Base-by-base conservation (phyloP, 2,329 filamentous ascomycete genomes). In the Tolypocladium pustulatum region DNA sequence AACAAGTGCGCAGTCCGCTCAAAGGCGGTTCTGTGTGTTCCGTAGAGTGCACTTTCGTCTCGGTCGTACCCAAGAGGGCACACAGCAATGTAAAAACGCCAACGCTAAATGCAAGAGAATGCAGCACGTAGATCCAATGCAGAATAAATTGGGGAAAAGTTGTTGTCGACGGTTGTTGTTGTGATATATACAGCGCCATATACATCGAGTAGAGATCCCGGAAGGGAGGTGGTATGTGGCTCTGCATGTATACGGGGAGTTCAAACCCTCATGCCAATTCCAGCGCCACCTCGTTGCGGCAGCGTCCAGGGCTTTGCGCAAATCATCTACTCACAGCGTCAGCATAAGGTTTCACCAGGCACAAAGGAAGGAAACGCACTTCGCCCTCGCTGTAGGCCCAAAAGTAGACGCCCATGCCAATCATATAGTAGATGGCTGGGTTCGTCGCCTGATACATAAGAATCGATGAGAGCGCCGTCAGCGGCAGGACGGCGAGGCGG, bases 321-420 rank as follows among this genome's bases (percentile, higher is more conserved):
- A 58, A 89, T 82, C 59, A 87, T 81, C 85, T 88, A 58, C 20
- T 34, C 13, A n/a, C 1, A 59, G 52, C 57, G 58, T 66, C 59
- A 64, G 62, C 6, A 36, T 34, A 36, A 32, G 6, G 1, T 30
- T 1, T 12, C 15, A 6, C 13, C 8, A 6, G 17, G 4, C 15
- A 57, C 15, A 12, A 20, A 7, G 36, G 20, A 13, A 32, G 30
- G 36, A 56, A 64, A 78, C 88, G 70, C 75, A 96, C 92, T 87
- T 99, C 94, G 74, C 94, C 94, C 74, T 99, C 93, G 68, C 88
- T 94, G 68, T 95, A 97, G 1, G 90, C 94, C 92, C 92, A 97
- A 68, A 97, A 96, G 74, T 97, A 99, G 17, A 94, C 87, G 9
- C 78, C 80, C 76, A 95, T 86, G 25, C 88, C 93, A 62, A 97